phyloP scores from a whole-genome alignment of 495 filamentous ascomycete genomes.

The Collariella sp. region DNA sequence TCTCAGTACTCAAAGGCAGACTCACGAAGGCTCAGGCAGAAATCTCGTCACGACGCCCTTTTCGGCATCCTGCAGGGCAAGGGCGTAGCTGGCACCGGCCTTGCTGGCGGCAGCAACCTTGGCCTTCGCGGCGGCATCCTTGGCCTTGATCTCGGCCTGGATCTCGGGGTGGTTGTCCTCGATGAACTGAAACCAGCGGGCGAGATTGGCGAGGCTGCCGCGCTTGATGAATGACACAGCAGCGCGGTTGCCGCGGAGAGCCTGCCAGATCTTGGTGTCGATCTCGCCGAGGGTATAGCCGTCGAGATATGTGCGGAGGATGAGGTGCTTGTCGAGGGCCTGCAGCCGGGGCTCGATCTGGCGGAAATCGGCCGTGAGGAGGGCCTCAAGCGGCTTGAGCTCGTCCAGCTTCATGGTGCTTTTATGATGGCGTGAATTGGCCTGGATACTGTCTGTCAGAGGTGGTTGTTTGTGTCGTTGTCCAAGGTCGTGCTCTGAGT shows the following conservation, averaged over 20 bases:
- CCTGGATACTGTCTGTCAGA: neutral
- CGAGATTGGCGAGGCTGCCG: slow-evolving; percentile 66
- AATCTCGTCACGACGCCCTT: slow-evolving; percentile 92
- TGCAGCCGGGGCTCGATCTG: slow-evolving; percentile 63
- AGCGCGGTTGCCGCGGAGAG: slow-evolving; percentile 77
- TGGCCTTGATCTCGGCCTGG: slow-evolving; percentile 46
- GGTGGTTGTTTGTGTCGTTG: neutral
- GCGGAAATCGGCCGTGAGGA: slow-evolving; percentile 66
- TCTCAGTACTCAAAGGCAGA: neutral
- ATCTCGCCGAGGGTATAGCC: slow-evolving; percentile 71
- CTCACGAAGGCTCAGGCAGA: slow-evolving; percentile 88
- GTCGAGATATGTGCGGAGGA: slow-evolving; percentile 75
- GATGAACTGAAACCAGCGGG: slow-evolving; percentile 82
- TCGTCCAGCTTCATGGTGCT: slow-evolving; percentile 44
- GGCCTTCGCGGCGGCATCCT: slow-evolving; percentile 54
- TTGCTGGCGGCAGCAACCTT: slow-evolving; percentile 69
- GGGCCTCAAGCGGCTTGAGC: slow-evolving; percentile 38
- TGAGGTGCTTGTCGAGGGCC: slow-evolving; percentile 77
- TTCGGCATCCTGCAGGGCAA: slow-evolving; percentile 77
- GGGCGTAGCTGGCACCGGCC: slow-evolving; percentile 82
- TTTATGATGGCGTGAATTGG: neutral
- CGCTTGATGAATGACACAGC: slow-evolving; percentile 72
- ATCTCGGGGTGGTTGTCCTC: slow-evolving; percentile 70
- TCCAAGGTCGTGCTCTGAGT: slow-evolving; percentile 15
- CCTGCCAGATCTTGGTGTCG: slow-evolving; percentile 78